Evolutionary conservation across 2,329 filamentous ascomycete genomes (phyloP).

Genomic region (Proliferodiscus dingleyae): DNA sequence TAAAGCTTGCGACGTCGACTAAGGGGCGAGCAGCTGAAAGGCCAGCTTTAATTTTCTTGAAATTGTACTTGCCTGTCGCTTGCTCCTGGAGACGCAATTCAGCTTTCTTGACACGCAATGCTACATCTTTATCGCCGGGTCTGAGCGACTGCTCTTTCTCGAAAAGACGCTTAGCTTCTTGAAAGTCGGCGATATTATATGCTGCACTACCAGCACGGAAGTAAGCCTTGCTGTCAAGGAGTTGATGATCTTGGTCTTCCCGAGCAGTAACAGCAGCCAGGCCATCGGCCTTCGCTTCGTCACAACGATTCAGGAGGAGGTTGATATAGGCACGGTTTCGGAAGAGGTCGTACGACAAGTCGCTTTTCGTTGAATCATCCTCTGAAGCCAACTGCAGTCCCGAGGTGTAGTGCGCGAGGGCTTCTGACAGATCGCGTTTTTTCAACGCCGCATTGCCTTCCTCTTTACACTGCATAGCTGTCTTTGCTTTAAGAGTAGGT

Average conservation of each 20-base stretch:
- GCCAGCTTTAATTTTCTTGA: constrained; percentile 36
- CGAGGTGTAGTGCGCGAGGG: constrained; percentile 28
- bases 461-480: constrained; percentile 23
- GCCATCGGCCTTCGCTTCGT: constrained; percentile 32
- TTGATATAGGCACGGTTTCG: constrained; percentile 36
- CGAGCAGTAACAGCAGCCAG: constrained; percentile 28
- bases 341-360: constrained; percentile 23
- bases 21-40: constrained; percentile 33
- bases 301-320: constrained; percentile 30
- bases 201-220: constrained; percentile 35
- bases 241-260: constrained; percentile 10
- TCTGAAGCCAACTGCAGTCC: constrained; percentile 18
- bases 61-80: constrained; percentile 37
- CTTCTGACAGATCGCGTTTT: constrained; percentile 17
- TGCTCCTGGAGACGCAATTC: constrained; percentile 35
- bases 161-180: constrained; percentile 26
- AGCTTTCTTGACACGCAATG: constrained; percentile 13
- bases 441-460: constrained; percentile 28
- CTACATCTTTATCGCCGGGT: constrained; percentile 28
- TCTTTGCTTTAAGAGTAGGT: constrained; percentile 5
- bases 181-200: constrained; percentile 33
- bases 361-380: constrained; percentile 9
- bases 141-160: constrained; percentile 19
- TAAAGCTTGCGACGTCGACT: constrained; percentile 45
- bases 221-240: constrained; percentile 33